Percentiles rank a stretch among this genome's conserved stretches.
These are phyloP conservation scores for Cordyceps cicadae DNA, from an alignment of 2,329 filamentous ascomycete species.

Conservation along the genomic window DNA sequence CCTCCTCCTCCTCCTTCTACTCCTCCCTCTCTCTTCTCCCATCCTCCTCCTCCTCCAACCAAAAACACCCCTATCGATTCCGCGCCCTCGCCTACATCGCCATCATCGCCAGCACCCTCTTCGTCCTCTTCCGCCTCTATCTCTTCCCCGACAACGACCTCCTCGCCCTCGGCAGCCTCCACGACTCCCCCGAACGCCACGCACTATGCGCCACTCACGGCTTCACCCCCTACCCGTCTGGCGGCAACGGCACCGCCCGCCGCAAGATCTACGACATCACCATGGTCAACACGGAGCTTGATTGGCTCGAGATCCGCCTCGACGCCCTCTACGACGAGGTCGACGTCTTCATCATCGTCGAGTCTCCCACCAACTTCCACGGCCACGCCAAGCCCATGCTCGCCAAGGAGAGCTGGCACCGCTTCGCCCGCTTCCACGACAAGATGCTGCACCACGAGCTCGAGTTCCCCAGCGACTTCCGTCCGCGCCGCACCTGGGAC, in stretches of 20 bases:
- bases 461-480: slow-evolving; percentile 33
- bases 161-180: slow-evolving; percentile 4
- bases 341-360: slow-evolving; percentile 58
- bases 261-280: slow-evolving; percentile 43
- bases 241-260: slow-evolving; percentile 17
- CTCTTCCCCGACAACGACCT: neutral
- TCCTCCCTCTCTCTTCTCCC: too few relatives aligned
- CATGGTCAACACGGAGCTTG: slow-evolving; percentile 55
- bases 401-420: slow-evolving; percentile 43
- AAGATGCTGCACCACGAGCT: slow-evolving; percentile 55
- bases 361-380: slow-evolving; percentile 52
- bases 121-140: slow-evolving; percentile 2
- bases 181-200: slow-evolving; percentile 4
- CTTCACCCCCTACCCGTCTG: slow-evolving; percentile 22
- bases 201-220: slow-evolving; percentile 25
- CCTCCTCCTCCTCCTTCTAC: neutral
- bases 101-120: neutral
- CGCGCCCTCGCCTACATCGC: neutral
- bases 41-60: neutral
- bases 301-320: slow-evolving; percentile 57
- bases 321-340: slow-evolving; percentile 48
- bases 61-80: neutral
- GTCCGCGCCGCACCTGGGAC: slow-evolving; percentile 35
- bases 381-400: slow-evolving; percentile 45
- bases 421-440: slow-evolving; percentile 43